Evolutionary conservation across 2,329 filamentous ascomycete species (phyloP).

Genomic region (Fusarium penzigii): DNA sequence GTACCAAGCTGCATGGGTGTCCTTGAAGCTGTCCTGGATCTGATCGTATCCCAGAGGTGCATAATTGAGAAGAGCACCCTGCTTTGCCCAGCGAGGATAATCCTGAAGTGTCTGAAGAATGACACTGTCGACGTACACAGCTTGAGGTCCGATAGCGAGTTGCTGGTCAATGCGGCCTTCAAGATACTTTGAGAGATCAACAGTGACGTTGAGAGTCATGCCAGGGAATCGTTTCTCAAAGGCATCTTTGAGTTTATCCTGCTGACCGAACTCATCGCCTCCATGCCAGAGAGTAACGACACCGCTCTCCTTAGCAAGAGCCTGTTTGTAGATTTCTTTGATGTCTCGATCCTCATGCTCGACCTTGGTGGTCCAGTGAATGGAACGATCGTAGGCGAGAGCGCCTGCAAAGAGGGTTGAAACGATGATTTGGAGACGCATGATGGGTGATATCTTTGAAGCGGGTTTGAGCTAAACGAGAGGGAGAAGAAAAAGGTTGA

Average conservation of each 20-base stretch:
- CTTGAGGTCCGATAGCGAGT: constrained; percentile 35
- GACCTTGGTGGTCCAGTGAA: constrained; percentile 26
- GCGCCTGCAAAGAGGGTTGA: constrained; percentile 9
- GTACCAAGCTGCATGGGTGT: constrained; percentile 38
- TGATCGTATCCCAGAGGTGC: constrained; percentile 45
- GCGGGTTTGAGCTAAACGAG: too few relatives aligned
- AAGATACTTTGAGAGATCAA: constrained; percentile 58
- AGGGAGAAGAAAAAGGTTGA: too few relatives aligned
- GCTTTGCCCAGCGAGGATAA: constrained; percentile 50
- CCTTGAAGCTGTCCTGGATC: constrained; percentile 42
- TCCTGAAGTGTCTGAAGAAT: constrained; percentile 53
- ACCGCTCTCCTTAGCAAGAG: constrained; percentile 45
- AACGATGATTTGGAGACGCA: constrained; percentile 2
- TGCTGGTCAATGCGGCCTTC: constrained; percentile 48
- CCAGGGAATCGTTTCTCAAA: constrained; percentile 51
- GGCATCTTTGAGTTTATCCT: constrained; percentile 39
- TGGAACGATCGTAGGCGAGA: constrained; percentile 25
- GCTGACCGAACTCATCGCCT: constrained; percentile 46
- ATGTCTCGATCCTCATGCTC: constrained; percentile 45
- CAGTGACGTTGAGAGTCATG: constrained; percentile 53
- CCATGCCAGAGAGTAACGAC: constrained; percentile 50
- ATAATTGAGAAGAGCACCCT: constrained; percentile 50
- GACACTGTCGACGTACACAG: constrained; percentile 42
- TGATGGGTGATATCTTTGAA: too few relatives aligned
- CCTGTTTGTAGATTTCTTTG: constrained; percentile 51